Evolutionary conservation across 352 stramenopile genomes (phyloP), one percentile per base, ranked within the genome.

Genomic region (Phytophthora ramorum): DNA sequence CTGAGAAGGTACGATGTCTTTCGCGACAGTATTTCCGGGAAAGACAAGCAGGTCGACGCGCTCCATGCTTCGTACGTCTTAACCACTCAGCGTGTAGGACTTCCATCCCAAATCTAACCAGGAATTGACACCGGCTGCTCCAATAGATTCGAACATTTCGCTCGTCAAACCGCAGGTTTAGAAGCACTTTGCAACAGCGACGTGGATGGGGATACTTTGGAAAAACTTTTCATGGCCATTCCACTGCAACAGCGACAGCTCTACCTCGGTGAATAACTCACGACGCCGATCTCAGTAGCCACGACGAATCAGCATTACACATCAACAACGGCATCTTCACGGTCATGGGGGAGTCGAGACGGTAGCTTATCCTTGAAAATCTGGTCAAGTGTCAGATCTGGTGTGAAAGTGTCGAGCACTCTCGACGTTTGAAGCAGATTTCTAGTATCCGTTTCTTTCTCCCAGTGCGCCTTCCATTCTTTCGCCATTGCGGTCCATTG

Each of bases 311-410:
- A 13, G 43, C 10, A 62, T 66, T 24, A 93, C 37, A 93, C 85
- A 26, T 93, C 81, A 10, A 91, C 85, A 4, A 90, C 81, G 10
- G 83, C 81, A 76, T 90, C 78, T 75, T 91, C 83, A 16, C 78
- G 71, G 44, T 83, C 82, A 41, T 91, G 83, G 34, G 77, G 79
- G 5, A 91, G 68, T 40, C 85, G 73, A 19, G 85, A 93, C 16
- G 76, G 77, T 34, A 93, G 63, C 52, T 90, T 91, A 35, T 91
- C 82, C 20, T 91, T 92, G 53, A 93, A 93, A 53, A 91, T 79
- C 50, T 92, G 73, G 20, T 89, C 76, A 20, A 93, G 60, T 5
- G 75, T 76, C 43, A 92, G 32, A 46, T 76, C 60, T 35, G 60
- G 28, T 12, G 71, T 58, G 46, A 83, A 64, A n/a, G 66, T 47